Evolutionary conservation across 2,329 filamentous ascomycete genomes (phyloP).

Genomic region (Zymoseptoria brevis): DNA sequence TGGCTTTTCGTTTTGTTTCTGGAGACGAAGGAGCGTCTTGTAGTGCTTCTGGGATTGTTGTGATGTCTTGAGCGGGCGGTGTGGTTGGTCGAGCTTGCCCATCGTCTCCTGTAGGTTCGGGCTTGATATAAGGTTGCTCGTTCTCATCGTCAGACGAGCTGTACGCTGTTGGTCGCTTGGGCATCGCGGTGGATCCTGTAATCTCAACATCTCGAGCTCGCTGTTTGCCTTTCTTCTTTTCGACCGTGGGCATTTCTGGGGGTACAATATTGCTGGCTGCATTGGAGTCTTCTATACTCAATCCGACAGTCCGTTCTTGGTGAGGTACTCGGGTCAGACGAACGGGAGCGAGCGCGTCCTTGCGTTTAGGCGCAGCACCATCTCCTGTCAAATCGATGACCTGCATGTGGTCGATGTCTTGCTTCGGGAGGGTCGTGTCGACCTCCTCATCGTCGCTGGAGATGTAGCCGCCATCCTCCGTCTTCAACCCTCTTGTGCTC

Average conservation of each 20-base stretch:
- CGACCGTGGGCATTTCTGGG: slow-evolving; percentile 8
- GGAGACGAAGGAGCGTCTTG: slow-evolving; percentile 29
- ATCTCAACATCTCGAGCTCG: slow-evolving; percentile 36
- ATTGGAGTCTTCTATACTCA: slow-evolving; percentile 34
- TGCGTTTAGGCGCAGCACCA: slow-evolving; percentile 23
- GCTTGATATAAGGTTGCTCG: slow-evolving; percentile 40
- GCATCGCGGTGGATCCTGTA: slow-evolving; percentile 35
- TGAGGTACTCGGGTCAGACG: slow-evolving; percentile 50
- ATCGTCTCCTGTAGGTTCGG: slow-evolving; percentile 46
- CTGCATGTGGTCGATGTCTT: slow-evolving; percentile 52
- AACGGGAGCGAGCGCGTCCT: slow-evolving; percentile 41
- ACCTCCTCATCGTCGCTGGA: slow-evolving; percentile 47
- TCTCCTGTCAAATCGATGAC: slow-evolving; percentile 48
- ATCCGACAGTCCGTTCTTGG: slow-evolving; percentile 45
- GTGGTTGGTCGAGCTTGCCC: slow-evolving; percentile 19
- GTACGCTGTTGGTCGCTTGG: slow-evolving; percentile 32
- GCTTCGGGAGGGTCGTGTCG: slow-evolving; percentile 39
- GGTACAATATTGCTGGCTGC: slow-evolving; percentile 19
- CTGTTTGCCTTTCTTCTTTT: slow-evolving; percentile 33
- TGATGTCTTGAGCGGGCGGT: slow-evolving; percentile 7
- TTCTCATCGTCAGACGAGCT: slow-evolving; percentile 31
- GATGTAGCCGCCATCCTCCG: slow-evolving; percentile 34
- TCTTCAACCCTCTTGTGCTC: slow-evolving; percentile 18
- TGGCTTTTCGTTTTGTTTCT: slow-evolving; percentile 26
- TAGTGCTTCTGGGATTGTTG: slow-evolving; percentile 19